Conservation (phyloP, 1,139 yeast genomes). For the Petasospora rhodanensis region DNA sequence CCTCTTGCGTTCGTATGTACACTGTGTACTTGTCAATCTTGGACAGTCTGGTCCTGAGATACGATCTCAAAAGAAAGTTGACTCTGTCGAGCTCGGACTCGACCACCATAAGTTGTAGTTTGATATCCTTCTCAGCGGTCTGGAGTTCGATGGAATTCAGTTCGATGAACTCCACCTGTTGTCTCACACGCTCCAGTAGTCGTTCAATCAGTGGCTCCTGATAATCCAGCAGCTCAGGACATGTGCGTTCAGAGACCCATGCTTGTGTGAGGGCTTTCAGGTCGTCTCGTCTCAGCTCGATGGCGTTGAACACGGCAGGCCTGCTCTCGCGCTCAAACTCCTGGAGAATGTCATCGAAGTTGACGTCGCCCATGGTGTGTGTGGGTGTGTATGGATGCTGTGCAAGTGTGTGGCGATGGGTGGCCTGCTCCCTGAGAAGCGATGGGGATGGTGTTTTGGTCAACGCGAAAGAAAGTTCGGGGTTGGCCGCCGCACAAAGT, state of each 20-base stretch:
- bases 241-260: constrained; percentile 81
- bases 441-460: too few species aligned
- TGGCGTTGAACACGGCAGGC: constrained; percentile 17
- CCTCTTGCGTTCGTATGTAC: constrained; percentile 37
- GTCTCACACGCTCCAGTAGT: constrained; percentile 53
- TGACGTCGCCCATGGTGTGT: too few species aligned
- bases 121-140: constrained; percentile 56
- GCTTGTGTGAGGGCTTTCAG: constrained; percentile 46
- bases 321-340: constrained; percentile 46
- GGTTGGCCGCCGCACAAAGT: too few species aligned
- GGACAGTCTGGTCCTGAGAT: constrained; percentile 68
- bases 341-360: constrained; percentile 63
- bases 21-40: constrained; percentile 66
- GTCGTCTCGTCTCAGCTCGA: constrained; percentile 30
- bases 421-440: too few species aligned
- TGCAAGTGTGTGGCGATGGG: too few species aligned
- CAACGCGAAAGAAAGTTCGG: too few species aligned
- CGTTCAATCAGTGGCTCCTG: constrained; percentile 54
- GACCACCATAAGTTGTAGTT: constrained; percentile 73
- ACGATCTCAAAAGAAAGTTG: constrained; percentile 73
- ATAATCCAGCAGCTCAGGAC: constrained; percentile 79
- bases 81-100: constrained; percentile 91
- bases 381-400: too few species aligned
- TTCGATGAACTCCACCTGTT: constrained; percentile 71
- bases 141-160: constrained; percentile 49